Base-by-base conservation (phyloP, 2,329 filamentous ascomycete genomes). In the Bertia moriformis region DNA sequence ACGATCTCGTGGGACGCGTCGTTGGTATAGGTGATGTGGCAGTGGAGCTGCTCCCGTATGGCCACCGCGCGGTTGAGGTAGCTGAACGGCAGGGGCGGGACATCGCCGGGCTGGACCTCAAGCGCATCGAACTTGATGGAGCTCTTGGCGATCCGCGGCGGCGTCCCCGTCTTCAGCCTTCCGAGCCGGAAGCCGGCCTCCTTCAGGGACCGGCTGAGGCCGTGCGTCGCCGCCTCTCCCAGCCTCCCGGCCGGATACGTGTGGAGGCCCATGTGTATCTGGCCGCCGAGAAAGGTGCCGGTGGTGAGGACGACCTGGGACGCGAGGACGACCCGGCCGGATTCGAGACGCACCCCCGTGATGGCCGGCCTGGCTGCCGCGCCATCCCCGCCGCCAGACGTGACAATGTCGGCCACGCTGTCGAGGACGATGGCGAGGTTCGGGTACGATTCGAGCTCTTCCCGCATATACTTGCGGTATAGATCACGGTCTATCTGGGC, bases 201-300 rank as follows among this genome's bases (percentile, higher is more conserved):
- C 43, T 72, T 74, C 33, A 98, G 65, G 3, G 87, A 95, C 53
- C 87, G 91, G 66, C 87, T 95, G 40, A 98, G 63, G 0, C 89
- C 89, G 51, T 86, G 86, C 0, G 91, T 95, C 1, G 91, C 88
- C 17, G 84, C 84, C 61, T 98, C 91, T 10, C 89, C 91, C 66
- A 98, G 86, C 7, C 91, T 76, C 1, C 91, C 91, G 0, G 91
- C 83, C 0, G 91, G 87, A 52, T 76, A 94, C 3, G 70, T 72
- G 39, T 93, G 73, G 4, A 96, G 63, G 0, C 87, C 91, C 44
- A 98, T 91, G 50, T 98, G 91, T 44, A 98, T 98, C 58, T 98
- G 91, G 14, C 88, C 91, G 10, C 89, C 83, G 4, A 98, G 61
- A 52, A 98, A 98, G 0, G 91, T 98, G 1, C 91, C 91, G 0